These are phyloP conservation scores for Juncus effusus DNA, from an alignment of 176 grass and related monocot genomes.

Conservation along the genomic window DNA sequence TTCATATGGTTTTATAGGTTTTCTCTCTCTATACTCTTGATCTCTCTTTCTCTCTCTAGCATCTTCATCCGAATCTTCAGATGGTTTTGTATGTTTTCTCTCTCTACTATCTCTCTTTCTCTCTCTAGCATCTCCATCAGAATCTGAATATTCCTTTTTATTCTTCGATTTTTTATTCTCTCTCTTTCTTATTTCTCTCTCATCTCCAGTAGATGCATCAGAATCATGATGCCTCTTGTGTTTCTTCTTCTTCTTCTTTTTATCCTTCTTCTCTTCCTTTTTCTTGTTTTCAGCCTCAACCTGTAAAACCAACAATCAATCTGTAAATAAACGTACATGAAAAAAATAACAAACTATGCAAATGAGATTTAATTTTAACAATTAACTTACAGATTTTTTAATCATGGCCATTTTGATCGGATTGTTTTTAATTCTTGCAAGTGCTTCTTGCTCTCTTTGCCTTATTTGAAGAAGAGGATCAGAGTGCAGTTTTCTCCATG, in stretches of 20 bases:
- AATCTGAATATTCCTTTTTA: constrained; percentile 34
- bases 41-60: constrained; percentile 22
- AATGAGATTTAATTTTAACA: background rate
- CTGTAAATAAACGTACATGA: background rate
- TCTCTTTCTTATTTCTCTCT: constrained; percentile 43
- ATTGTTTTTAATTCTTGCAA: constrained; percentile 96
- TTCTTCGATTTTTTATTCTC: constrained; percentile 48
- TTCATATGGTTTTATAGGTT: constrained; percentile 31
- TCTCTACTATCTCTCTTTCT: constrained; percentile 31
- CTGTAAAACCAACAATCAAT: constrained; percentile 31
- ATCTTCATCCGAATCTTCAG: constrained; percentile 32
- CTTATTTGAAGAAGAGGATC: constrained; percentile 95
- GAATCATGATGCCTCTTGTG: constrained; percentile 64
- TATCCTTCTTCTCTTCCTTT: constrained; percentile 65
- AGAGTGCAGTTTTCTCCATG: constrained; percentile 92
- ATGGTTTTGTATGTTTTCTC: constrained; percentile 38
- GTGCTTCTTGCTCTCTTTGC: constrained; percentile 80
- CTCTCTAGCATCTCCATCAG: constrained; percentile 24
- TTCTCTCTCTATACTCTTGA: constrained; percentile 36
- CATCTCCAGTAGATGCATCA: constrained; percentile 41
- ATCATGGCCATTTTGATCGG: constrained; percentile 96
- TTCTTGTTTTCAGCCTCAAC: constrained; percentile 71
- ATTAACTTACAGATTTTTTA: constrained; percentile 85
- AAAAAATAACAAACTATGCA: background rate
- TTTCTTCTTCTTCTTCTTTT: constrained; percentile 62